Evolutionary conservation across 2,329 filamentous ascomycete species (phyloP).

Genomic region (Arthrinium phaeospermum): DNA sequence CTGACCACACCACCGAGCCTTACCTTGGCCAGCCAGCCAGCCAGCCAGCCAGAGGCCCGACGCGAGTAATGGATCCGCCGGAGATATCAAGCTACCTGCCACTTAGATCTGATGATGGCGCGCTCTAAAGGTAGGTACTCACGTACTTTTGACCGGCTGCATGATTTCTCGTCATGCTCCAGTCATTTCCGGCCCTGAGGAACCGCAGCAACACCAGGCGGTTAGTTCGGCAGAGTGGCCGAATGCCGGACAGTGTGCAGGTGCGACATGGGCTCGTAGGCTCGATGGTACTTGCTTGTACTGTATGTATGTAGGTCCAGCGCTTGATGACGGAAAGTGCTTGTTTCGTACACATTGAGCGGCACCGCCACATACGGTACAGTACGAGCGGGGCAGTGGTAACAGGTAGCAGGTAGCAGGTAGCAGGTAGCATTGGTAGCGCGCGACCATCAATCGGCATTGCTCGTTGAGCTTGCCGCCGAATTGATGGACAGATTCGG

Average conservation of each 20-base stretch:
- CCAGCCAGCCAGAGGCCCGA: background rate
- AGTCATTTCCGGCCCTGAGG: slow-evolving; percentile 3
- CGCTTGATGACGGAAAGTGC: slow-evolving; percentile 15
- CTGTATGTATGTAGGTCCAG: too few relatives aligned
- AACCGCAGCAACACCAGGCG: slow-evolving; percentile 9
- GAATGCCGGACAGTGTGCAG: slow-evolving; percentile 12
- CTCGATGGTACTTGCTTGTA: background rate
- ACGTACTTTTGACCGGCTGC: background rate
- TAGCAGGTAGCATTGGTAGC: too few relatives aligned
- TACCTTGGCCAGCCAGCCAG: background rate
- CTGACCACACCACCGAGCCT: background rate
- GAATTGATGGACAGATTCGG: slow-evolving; percentile 6
- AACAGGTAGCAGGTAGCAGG: too few relatives aligned
- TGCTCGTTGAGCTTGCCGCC: slow-evolving; percentile 13
- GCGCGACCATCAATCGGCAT: slow-evolving; percentile 12
- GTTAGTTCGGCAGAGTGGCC: slow-evolving; percentile 19
- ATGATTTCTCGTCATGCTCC: slow-evolving; percentile 16
- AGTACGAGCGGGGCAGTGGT: background rate
- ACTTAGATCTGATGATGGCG: background rate
- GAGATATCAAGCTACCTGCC: too few relatives aligned
- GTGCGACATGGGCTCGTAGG: background rate
- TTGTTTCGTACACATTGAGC: slow-evolving; percentile 11
- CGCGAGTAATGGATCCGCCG: background rate
- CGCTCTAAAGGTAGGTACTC: background rate
- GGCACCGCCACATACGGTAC: background rate